phyloP scores from a whole-genome alignment of 345 rosid genomes.

The Sonneratia alba region DNA sequence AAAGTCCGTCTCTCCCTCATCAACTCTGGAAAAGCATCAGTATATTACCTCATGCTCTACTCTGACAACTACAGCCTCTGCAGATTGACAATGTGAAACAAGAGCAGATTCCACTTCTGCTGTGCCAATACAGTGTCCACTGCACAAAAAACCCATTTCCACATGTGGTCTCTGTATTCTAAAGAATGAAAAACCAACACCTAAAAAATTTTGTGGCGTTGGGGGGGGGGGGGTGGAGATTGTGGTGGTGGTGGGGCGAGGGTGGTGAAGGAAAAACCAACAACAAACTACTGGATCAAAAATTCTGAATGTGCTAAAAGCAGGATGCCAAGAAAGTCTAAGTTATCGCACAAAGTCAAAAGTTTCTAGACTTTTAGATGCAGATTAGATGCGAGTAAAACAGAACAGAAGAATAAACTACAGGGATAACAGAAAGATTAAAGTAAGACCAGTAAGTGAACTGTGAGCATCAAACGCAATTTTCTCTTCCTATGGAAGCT shows the following conservation, averaged over 20 bases:
- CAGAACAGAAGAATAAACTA: background rate
- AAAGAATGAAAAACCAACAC: background rate
- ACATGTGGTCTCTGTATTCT: background rate
- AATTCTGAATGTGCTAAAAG: too few relatives aligned
- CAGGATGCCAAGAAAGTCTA: background rate
- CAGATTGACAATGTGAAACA: slow-evolving; percentile 87
- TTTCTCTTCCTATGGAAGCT: background rate
- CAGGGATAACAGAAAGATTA: background rate
- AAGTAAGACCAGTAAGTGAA: background rate
- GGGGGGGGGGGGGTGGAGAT: background rate
- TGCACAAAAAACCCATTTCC: slow-evolving; percentile 17
- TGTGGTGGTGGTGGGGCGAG: too few relatives aligned
- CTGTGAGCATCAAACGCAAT: background rate
- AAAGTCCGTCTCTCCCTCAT: slow-evolving; percentile 5
- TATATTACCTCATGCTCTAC: slow-evolving; percentile 84
- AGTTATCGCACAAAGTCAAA: background rate
- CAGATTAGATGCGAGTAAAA: background rate
- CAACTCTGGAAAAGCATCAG: background rate
- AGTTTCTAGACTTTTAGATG: background rate
- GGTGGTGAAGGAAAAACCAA: too few relatives aligned
- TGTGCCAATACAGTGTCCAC: slow-evolving; percentile 98
- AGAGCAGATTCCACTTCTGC: slow-evolving; percentile 99
- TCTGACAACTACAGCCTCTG: slow-evolving; percentile 96
- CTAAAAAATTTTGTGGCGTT: background rate
- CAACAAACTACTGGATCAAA: too few relatives aligned